Conservation (phyloP, 371 early-diverging fungal genomes). For the Mortierella sp. region DNA sequence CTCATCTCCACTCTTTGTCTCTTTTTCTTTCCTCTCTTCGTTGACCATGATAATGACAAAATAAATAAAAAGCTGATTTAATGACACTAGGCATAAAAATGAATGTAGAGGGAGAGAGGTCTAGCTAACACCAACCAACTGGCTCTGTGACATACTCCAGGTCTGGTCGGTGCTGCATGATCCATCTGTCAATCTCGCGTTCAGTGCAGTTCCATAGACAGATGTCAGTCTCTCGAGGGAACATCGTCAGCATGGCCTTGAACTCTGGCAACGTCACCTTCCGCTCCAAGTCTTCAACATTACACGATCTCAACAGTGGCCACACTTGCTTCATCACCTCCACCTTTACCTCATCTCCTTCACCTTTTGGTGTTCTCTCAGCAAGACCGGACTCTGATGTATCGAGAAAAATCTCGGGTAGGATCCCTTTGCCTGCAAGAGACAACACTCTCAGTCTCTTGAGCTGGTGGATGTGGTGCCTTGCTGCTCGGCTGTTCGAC, state of each 20-base stretch:
- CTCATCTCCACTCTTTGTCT: background rate
- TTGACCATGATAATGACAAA: background rate
- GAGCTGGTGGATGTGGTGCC: conserved; percentile 1
- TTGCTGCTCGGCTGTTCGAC: no score
- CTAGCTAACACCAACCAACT: no score
- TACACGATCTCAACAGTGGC: background rate
- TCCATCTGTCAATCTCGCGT: background rate
- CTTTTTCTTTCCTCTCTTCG: background rate
- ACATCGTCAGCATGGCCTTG: background rate
- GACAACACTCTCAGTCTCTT: background rate
- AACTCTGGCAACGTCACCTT: background rate
- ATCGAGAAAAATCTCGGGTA: background rate
- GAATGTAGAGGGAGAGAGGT: background rate
- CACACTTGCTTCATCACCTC: background rate
- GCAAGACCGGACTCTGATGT: background rate
- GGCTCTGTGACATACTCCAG: background rate
- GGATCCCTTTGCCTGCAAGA: background rate
- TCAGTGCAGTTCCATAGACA: background rate
- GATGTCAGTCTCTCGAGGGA: background rate
- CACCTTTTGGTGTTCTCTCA: background rate
- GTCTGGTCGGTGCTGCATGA: background rate
- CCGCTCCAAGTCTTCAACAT: background rate
- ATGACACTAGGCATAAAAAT: background rate
- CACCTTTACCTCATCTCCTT: no score
- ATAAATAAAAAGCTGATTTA: background rate